These are phyloP conservation scores for Dillenia turbinata DNA, from an alignment of 164 flowering plant genomes.

Conservation along the genomic window DNA sequence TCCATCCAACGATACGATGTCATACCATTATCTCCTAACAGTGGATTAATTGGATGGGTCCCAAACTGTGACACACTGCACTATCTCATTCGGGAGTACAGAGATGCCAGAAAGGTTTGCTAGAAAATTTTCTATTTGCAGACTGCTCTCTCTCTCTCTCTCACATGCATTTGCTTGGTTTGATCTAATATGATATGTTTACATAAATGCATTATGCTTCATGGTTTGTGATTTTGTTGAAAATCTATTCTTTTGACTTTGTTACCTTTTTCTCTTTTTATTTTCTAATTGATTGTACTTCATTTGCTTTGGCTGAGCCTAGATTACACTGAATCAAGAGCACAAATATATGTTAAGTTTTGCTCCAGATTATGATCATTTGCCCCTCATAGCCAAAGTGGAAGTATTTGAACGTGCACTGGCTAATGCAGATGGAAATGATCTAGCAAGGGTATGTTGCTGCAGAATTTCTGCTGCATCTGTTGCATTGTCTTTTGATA, in stretches of 20 bases:
- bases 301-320: conserved; percentile 18
- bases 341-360: conserved; percentile 88
- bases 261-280: background rate
- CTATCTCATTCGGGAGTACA: conserved; percentile 87
- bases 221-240: too few species aligned
- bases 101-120: conserved; percentile 92
- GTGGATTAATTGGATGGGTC: conserved; percentile 98
- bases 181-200: background rate
- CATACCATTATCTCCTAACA: conserved; percentile 94
- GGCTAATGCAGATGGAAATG: conserved; percentile 92
- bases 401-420: conserved; percentile 95
- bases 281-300: conserved; percentile 1
- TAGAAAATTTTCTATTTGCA: background rate
- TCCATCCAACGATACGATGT: conserved; percentile 88
- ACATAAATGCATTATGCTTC: too few species aligned
- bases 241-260: background rate
- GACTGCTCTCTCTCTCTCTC: background rate
- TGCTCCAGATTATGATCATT: conserved; percentile 93
- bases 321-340: conserved; percentile 92
- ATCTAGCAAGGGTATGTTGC: conserved; percentile 66
- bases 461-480: background rate
- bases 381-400: conserved; percentile 95
- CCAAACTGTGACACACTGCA: conserved; percentile 96
- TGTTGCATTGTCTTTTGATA: background rate
- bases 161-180: conserved; percentile 4